A percentile compares a stretch with the other conserved stretches of the same genome.
phyloP scores from a whole-genome alignment of 352 stramenopile genomes.

The Chrysophaeum taylorii region DNA sequence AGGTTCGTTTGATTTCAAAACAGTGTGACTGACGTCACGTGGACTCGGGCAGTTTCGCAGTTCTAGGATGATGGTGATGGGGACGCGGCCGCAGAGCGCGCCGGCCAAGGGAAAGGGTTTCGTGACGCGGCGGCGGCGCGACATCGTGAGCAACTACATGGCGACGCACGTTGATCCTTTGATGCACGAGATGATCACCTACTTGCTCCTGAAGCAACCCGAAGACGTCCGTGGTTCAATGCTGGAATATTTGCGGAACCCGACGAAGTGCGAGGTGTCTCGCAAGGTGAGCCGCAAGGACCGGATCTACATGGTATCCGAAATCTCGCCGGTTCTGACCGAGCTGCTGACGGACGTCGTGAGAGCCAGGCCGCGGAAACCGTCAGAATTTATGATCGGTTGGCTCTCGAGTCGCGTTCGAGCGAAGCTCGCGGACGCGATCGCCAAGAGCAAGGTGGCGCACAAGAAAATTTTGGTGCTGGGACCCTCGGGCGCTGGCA shows the following conservation, averaged over 20 bases:
- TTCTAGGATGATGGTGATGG: too few species aligned
- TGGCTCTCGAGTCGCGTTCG: not conserved
- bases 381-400: not conserved
- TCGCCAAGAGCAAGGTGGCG: not conserved
- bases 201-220: not conserved
- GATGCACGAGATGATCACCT: not conserved
- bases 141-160: constrained; percentile 5
- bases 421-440: not conserved
- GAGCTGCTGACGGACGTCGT: constrained; percentile 4
- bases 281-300: not conserved
- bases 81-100: not conserved
- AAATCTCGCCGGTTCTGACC: not conserved
- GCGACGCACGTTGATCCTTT: not conserved
- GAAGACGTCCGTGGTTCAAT: not conserved
- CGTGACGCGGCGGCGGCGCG: not conserved
- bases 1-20: too few species aligned
- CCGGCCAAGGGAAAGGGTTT: not conserved
- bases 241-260: not conserved
- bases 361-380: not conserved
- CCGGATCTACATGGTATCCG: not conserved
- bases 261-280: not conserved
- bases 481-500: not conserved
- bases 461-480: not conserved
- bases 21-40: too few species aligned
- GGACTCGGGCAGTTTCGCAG: too few species aligned